Percentiles rank a stretch among this genome's conserved stretches.
These are phyloP conservation scores for Irpex lacteus DNA, from an alignment of 1,284 basidiomycete species.

Conservation along the genomic window DNA sequence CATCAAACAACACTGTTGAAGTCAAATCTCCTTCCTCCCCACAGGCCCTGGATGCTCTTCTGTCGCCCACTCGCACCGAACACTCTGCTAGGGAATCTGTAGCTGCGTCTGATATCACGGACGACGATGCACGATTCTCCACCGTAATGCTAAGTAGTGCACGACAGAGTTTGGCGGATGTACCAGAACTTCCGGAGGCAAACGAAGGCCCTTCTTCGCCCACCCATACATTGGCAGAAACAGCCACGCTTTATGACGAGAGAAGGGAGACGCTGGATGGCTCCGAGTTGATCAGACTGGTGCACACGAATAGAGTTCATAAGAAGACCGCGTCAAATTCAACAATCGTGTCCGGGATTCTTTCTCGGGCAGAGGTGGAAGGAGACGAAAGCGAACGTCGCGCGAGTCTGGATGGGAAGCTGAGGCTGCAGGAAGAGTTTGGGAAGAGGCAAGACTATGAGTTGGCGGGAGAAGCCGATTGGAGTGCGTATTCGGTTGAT, in stretches of 20 bases:
- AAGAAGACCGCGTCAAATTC: slow-evolving; percentile 63
- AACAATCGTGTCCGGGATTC: slow-evolving; percentile 50
- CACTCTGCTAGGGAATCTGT: slow-evolving; percentile 34
- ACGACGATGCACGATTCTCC: slow-evolving; percentile 61
- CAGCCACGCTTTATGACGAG: slow-evolving; percentile 17
- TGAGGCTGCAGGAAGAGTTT: slow-evolving; percentile 70
- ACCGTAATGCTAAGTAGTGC: slow-evolving; percentile 45
- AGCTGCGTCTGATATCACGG: slow-evolving; percentile 56
- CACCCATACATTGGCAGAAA: background rate
- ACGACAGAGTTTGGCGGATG: slow-evolving; percentile 28
- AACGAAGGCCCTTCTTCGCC: background rate
- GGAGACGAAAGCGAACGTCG: slow-evolving; percentile 31
- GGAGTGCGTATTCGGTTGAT: slow-evolving; percentile 56
- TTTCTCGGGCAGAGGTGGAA: slow-evolving; percentile 47
- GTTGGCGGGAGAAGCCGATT: slow-evolving; percentile 51
- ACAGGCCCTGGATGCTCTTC: slow-evolving; percentile 3
- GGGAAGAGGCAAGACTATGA: slow-evolving; percentile 42
- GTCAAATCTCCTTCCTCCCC: slow-evolving; percentile 1
- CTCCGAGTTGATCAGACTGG: slow-evolving; percentile 14
- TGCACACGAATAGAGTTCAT: slow-evolving; percentile 34
- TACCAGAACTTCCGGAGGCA: slow-evolving; percentile 13
- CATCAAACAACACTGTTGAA: background rate
- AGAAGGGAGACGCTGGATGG: slow-evolving; percentile 26
- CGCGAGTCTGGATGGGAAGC: slow-evolving; percentile 59
- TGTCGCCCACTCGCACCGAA: slow-evolving; percentile 8